Base-by-base conservation (phyloP, 1,139 yeast species). In the Arxiozyma slooffiae region DNA sequence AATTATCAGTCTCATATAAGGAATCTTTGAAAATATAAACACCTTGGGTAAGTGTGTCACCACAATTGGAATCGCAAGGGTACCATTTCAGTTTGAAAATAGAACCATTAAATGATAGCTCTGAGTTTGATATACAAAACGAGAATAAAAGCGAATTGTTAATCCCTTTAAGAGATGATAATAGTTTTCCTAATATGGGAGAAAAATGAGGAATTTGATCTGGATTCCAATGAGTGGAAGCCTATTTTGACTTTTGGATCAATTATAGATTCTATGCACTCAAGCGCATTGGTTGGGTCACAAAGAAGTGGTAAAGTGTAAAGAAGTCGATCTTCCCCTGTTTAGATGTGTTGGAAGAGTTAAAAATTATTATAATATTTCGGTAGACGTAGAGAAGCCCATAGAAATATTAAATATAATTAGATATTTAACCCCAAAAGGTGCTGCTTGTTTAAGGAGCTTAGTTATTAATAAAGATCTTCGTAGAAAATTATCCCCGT, bases 1-100 rank as follows among this genome's bases (percentile, higher is more conserved):
- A 82, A 50, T 85, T 92, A 24, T 87, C 82, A 68, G 96, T 92
- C 8, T 84, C 97, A 0, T 90, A 85, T 63, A 88, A 87, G 62
- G 98, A 92, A 66, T 79, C 94, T 0, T 64, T 85, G 1, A 52
- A 20, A 2, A n/a, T 57, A 0, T 53, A 68, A 20, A 57, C 56
- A 16, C n/a, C 39, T 20, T 42, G 45, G 45, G 39, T 30, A 42
- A 20, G 7, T 6, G 38, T 51, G 0, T 52, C 61, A 22, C 34
- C 38, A 4, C 60, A 60, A 0, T 57, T 63, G 6, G 58, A 62
- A 6, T 55, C 65, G 1, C 66, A 60, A 1, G 70, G 67, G 1
- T 63, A 65, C 42, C 53, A 56, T 7, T 51, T 71, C 9, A 58
- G 63, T 1, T 55, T 85, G 0, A 66, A 72, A 1, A 60, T 85